A percentile compares a stretch with the other conserved stretches of the same genome.
These are phyloP conservation scores for Russula sp. DNA, from an alignment of 768 basidiomycete species.

Conservation along the genomic window DNA sequence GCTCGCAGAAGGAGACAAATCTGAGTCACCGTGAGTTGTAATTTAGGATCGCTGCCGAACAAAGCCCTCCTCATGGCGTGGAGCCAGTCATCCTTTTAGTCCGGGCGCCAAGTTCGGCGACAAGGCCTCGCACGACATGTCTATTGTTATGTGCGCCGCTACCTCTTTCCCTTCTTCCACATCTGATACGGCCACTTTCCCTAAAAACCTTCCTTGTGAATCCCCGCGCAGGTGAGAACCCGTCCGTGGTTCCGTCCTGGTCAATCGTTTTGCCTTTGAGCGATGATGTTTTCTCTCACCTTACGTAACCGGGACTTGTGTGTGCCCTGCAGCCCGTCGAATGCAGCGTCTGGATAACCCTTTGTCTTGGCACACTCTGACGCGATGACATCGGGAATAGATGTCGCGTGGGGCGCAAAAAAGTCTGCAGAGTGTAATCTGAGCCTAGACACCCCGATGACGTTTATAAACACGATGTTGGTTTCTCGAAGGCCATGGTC, in stretches of 20 bases:
- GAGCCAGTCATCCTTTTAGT: background rate
- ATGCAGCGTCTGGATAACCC: background rate
- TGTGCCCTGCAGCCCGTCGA: background rate
- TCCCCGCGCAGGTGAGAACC: background rate
- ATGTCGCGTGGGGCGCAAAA: background rate
- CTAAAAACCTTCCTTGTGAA: background rate
- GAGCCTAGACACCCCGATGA: slow-evolving; percentile 8
- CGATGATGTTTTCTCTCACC: background rate
- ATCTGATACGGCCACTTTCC: background rate
- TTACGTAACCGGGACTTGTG: background rate
- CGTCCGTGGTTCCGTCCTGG: background rate
- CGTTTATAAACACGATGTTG: slow-evolving; percentile 8
- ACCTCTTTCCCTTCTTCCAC: background rate
- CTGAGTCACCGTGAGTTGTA: background rate
- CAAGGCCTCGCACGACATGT: background rate
- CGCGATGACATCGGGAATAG: background rate
- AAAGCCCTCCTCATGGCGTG: background rate
- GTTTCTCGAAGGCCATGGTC: slow-evolving; percentile 7
- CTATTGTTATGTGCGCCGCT: background rate
- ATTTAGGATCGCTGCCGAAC: background rate
- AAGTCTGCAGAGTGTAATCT: background rate
- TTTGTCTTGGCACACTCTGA: background rate
- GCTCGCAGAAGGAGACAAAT: background rate
- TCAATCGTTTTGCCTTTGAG: background rate
- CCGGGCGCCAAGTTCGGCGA: background rate